Evolutionary conservation across 2,329 filamentous ascomycete genomes (phyloP).

Genomic region (Cercospora canescens): DNA sequence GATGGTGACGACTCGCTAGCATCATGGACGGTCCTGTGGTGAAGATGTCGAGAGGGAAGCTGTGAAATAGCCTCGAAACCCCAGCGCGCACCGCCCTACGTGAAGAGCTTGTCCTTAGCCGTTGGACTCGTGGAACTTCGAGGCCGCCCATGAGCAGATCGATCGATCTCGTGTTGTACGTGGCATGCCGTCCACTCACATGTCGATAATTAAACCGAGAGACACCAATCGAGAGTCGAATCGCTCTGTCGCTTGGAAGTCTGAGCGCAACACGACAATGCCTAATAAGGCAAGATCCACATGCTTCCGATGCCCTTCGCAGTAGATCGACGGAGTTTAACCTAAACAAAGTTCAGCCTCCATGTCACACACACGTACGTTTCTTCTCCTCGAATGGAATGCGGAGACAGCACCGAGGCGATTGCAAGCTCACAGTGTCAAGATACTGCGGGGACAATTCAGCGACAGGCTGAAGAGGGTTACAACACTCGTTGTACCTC

Average conservation of each 20-base stretch:
- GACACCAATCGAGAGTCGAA: not conserved
- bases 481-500: not conserved
- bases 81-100: not conserved
- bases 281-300: not conserved
- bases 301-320: not conserved
- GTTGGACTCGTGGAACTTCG: not conserved
- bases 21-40: not conserved
- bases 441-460: not conserved
- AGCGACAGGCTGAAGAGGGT: not conserved
- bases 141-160: not conserved
- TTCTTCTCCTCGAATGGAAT: not conserved
- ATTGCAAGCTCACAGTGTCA: not conserved
- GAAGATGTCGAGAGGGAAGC: not conserved
- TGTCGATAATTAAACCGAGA: not conserved
- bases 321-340: not conserved
- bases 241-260: not conserved
- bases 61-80: not conserved
- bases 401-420: not conserved
- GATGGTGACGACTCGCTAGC: not conserved
- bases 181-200: not conserved
- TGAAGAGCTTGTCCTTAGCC: not conserved
- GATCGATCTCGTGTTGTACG: not conserved
- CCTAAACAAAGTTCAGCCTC: not conserved
- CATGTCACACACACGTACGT: not conserved
- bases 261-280: not conserved